Evolutionary conservation across 768 basidiomycete genomes (phyloP).

Genomic region (Rubroboletus satanas): DNA sequence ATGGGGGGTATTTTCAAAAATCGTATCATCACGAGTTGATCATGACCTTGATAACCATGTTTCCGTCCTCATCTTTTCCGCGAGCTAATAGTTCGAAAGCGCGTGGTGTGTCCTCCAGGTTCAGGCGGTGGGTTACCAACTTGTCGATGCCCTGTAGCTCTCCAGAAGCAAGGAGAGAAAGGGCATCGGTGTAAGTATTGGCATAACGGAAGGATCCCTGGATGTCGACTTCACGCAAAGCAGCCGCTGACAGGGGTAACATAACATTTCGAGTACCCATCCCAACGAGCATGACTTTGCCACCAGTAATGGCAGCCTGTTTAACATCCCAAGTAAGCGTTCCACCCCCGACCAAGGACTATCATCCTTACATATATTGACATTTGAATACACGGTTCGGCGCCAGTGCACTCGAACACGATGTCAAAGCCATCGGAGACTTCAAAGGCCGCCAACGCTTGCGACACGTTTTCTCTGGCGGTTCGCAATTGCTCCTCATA

Average conservation of each 20-base stretch:
- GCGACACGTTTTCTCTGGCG: slow-evolving; percentile 54
- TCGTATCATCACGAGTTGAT: slow-evolving; percentile 44
- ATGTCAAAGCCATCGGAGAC: slow-evolving; percentile 81
- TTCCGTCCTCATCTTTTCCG: slow-evolving; percentile 75
- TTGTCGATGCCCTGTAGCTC: slow-evolving; percentile 60
- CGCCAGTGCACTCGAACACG: slow-evolving; percentile 94
- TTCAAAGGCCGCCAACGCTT: slow-evolving; percentile 52
- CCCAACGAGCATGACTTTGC: slow-evolving; percentile 90
- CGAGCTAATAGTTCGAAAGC: slow-evolving; percentile 81
- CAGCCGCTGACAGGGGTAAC: slow-evolving; percentile 80
- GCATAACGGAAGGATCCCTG: slow-evolving; percentile 89
- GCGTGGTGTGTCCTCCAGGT: slow-evolving; percentile 56
- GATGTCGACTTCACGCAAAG: slow-evolving; percentile 88
- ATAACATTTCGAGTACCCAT: slow-evolving; percentile 87
- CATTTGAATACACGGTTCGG: slow-evolving; percentile 88
- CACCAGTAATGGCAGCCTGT: slow-evolving; percentile 79
- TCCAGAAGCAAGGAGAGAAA: slow-evolving; percentile 66
- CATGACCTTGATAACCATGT: slow-evolving; percentile 88
- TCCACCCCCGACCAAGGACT: slow-evolving; percentile 8
- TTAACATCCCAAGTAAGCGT: slow-evolving; percentile 13
- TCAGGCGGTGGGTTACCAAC: slow-evolving; percentile 77
- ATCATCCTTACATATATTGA: slow-evolving; percentile 71
- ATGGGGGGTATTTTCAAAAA: neutral
- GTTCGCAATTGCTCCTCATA: slow-evolving; percentile 53
- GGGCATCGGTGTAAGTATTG: slow-evolving; percentile 86